Evolutionary conservation across 2,329 filamentous ascomycete genomes (phyloP).

Genomic region (Hawksworthiomyces lignivorus): DNA sequence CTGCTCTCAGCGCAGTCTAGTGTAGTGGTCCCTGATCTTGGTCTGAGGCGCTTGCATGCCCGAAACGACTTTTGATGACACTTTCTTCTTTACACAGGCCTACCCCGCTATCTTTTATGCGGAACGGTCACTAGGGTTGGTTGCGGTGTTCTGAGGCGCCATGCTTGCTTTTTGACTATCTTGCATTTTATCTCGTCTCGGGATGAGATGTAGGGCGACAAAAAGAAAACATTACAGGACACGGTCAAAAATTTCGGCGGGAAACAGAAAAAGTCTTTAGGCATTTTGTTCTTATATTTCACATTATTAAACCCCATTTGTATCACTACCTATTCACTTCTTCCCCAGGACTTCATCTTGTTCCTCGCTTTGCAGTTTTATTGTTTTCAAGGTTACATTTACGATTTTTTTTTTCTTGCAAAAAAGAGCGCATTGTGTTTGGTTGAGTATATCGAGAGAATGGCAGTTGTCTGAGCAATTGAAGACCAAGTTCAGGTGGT

Average conservation of each 20-base stretch:
- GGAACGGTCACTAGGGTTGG: slow-evolving; percentile 19
- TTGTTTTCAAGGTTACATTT: no score
- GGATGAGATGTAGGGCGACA: no score
- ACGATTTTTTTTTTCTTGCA: slow-evolving; percentile 1
- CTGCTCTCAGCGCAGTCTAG: no score
- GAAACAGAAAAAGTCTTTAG: slow-evolving; percentile 6
- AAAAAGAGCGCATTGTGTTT: neutral
- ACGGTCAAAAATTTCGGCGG: neutral
- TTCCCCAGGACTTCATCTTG: no score
- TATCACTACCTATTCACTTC: no score
- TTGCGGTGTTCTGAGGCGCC: slow-evolving; percentile 14
- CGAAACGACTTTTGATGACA: slow-evolving; percentile 33
- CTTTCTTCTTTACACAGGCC: slow-evolving; percentile 16
- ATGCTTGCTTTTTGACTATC: slow-evolving; percentile 10
- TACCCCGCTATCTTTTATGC: slow-evolving; percentile 21
- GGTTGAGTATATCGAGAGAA: no score
- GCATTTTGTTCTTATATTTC: neutral
- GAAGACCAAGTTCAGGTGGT: no score
- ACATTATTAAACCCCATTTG: no score
- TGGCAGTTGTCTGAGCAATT: no score
- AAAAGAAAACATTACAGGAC: neutral
- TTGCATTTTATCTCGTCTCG: neutral
- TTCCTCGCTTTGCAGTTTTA: no score
- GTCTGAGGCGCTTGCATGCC: slow-evolving; percentile 28
- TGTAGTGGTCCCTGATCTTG: no score